Base-by-base conservation (phyloP, 1,284 basidiomycete genomes). In the Cutaneotrichosporon sp. region DNA sequence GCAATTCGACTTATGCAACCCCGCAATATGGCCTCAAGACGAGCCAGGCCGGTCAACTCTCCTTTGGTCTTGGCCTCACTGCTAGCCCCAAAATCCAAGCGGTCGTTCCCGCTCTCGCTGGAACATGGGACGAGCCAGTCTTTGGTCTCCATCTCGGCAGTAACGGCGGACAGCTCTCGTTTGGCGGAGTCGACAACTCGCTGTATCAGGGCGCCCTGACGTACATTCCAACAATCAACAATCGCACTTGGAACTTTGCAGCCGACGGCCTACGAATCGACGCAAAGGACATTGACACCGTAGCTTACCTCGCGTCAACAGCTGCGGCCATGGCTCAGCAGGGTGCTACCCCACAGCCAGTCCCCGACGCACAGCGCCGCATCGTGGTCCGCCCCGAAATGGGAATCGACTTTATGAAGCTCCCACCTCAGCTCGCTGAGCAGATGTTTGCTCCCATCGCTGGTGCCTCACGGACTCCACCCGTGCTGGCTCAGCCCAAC, bases 301-400 rank as follows among this genome's bases (percentile, higher is more conserved):
- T 11, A 14, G 31, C 11, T 5, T 53, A 53, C 31, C 51, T 53
- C 16, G 16, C 31, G 16, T 53, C 51, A 16, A 31, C 18, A 31
- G 51, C 51, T 5, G 51, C 51, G 5, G 51, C 51, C 18, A 53
- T 53, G 51, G 51, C 51, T 5, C 51, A 53, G 18, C 18, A 30
- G 49, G 30, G 51, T 14, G 9, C 30, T 2, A 34, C 18, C 31
- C 50, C 50, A 7, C 26, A 26, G 26, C n/a, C 18, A 6, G 21
- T 21, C 47, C n/a, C 47, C 47, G 13, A 21, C n/a, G 47, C 21
- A 9, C 49, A 53, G 30, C 51, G 51, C 26, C 30, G 31, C 31
- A 16, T 53, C 31, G 51, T 53, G 6, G 7, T 53, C 51, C 51
- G 51, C 30, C 51, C 51, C 18, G 51, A 53, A 31, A 53, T 53